These are phyloP conservation scores for Fusarium duplospermum DNA, from an alignment of 2,329 filamentous ascomycete species.

Conservation along the genomic window DNA sequence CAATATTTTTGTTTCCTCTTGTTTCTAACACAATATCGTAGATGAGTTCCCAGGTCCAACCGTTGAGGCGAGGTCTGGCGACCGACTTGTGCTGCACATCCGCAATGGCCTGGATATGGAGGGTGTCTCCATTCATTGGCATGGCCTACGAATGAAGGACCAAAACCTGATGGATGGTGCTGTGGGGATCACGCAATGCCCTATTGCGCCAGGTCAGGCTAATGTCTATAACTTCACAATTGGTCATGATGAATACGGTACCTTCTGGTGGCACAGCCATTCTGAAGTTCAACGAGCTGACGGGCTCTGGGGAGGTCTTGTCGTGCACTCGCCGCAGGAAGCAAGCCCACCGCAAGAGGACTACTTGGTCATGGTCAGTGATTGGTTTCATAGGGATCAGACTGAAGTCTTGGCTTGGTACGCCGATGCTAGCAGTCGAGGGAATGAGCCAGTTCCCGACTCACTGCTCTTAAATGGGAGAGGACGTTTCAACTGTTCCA, in stretches of 20 bases:
- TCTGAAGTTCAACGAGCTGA: not conserved
- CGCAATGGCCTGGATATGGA: not conserved
- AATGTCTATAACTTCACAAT: not conserved
- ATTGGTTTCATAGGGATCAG: slow-evolving; percentile 48
- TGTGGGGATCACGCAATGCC: not conserved
- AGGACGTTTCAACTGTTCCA: slow-evolving; percentile 46
- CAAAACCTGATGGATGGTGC: not conserved
- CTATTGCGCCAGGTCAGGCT: not conserved
- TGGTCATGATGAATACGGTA: not conserved
- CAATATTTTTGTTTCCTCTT: not conserved
- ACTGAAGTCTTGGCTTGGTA: slow-evolving; percentile 49
- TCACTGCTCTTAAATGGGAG: slow-evolving; percentile 52
- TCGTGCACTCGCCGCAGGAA: not conserved
- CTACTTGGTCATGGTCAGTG: slow-evolving; percentile 43
- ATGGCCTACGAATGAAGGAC: not conserved
- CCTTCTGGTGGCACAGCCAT: not conserved
- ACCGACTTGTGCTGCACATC: not conserved
- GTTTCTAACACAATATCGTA: not conserved
- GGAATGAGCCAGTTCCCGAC: slow-evolving; percentile 54
- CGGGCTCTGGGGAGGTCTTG: not conserved
- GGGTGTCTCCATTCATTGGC: not conserved
- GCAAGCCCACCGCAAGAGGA: not conserved
- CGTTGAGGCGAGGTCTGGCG: not conserved
- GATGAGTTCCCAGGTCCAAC: not conserved
- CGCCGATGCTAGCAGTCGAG: slow-evolving; percentile 42